phyloP scores from a whole-genome alignment of 768 basidiomycete species.

The Boletus reticuloceps region DNA sequence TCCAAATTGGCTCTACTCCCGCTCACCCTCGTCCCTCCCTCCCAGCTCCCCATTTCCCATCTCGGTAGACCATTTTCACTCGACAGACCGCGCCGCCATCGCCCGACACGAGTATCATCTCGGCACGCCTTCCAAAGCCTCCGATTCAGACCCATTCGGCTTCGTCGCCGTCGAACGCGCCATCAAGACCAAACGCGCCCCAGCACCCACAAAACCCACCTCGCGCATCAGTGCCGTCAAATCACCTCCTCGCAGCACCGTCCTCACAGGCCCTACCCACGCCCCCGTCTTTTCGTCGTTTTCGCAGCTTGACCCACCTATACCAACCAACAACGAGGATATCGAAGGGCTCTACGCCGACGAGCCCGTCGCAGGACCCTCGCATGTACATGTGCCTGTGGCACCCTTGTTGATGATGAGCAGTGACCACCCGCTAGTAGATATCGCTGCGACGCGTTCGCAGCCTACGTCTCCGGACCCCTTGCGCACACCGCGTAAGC shows the following conservation, averaged over 20 bases:
- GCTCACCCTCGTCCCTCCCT: constrained; percentile 31
- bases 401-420: constrained; percentile 26
- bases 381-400: constrained; percentile 11
- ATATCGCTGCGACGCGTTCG: constrained; percentile 2
- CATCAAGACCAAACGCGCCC: constrained; percentile 41
- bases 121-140: constrained; percentile 21
- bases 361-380: constrained; percentile 29
- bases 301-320: constrained; percentile 35
- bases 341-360: constrained; percentile 36
- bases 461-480: constrained; percentile 24
- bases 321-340: constrained; percentile 32
- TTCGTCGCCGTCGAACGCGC: constrained; percentile 54
- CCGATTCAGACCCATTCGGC: constrained; percentile 54
- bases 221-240: constrained; percentile 11
- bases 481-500: constrained; percentile 32
- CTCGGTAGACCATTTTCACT: constrained; percentile 1
- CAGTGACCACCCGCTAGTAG: constrained; percentile 14
- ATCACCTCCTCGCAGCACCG: constrained; percentile 19
- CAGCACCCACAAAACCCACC: constrained; percentile 6
- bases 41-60: constrained; percentile 33
- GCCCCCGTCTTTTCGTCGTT: constrained; percentile 23
- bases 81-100: neutral
- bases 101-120: constrained; percentile 20
- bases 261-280: constrained; percentile 13
- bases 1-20: constrained; percentile 28